A percentile compares a stretch with the other conserved stretches of the same genome.
phyloP scores from a whole-genome alignment of 148 eudicot species.

The Silene latifolia region DNA sequence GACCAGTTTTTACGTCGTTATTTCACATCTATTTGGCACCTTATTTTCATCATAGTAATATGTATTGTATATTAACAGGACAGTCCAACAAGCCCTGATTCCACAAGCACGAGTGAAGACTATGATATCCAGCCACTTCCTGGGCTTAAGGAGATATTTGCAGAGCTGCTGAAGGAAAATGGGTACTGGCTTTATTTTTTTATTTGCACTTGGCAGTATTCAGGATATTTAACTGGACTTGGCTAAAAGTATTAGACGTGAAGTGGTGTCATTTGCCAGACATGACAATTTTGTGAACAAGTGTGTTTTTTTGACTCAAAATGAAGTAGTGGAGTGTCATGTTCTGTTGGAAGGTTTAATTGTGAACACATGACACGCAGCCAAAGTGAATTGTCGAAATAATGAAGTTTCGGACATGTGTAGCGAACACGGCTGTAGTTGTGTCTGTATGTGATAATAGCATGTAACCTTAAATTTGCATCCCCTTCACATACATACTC shows the following conservation, averaged over 20 bases:
- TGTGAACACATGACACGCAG: too few species aligned
- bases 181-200: slow-evolving; percentile 50
- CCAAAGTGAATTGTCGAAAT: too few species aligned
- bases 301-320: neutral
- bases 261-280: too few species aligned
- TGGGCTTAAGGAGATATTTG: slow-evolving; percentile 67
- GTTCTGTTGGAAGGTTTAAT: neutral
- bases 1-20: neutral
- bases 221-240: neutral
- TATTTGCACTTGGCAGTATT: neutral
- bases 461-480: too few species aligned
- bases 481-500: too few species aligned
- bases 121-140: slow-evolving; percentile 77
- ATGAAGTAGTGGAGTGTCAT: neutral
- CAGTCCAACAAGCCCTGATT: slow-evolving; percentile 39
- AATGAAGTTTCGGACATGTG: too few species aligned
- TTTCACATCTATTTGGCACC: neutral
- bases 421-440: too few species aligned
- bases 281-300: too few species aligned
- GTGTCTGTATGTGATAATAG: too few species aligned
- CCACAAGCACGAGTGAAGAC: slow-evolving; percentile 32
- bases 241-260: neutral
- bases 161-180: slow-evolving; percentile 70
- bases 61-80: slow-evolving; percentile 43
- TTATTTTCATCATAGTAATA: neutral